phyloP scores from a whole-genome alignment of 2,329 filamentous ascomycete genomes.

The Didymella sp. region DNA sequence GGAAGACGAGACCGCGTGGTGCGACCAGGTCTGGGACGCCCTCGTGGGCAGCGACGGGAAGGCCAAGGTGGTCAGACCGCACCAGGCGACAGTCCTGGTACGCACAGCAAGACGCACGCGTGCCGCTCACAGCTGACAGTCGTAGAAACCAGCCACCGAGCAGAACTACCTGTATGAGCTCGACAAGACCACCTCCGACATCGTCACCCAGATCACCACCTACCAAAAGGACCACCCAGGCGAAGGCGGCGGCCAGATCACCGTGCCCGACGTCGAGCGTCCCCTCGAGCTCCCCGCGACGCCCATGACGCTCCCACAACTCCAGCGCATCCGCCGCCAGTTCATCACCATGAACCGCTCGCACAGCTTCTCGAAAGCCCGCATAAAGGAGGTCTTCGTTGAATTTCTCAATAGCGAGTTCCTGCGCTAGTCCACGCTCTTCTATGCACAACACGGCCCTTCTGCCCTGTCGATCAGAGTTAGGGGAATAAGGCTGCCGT shows the following conservation, averaged over 20 bases:
- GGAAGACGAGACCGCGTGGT: slow-evolving; percentile 74
- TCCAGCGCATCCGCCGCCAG: slow-evolving; percentile 78
- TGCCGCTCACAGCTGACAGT: slow-evolving; percentile 5
- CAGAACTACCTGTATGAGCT: slow-evolving; percentile 80
- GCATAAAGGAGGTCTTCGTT: slow-evolving; percentile 49
- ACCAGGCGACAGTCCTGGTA: slow-evolving; percentile 74
- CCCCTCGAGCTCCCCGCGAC: slow-evolving; percentile 70
- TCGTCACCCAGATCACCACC: slow-evolving; percentile 73
- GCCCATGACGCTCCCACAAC: slow-evolving; percentile 72
- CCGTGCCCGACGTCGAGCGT: slow-evolving; percentile 61
- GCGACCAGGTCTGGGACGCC: slow-evolving; percentile 76
- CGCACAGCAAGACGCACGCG: slow-evolving; percentile 13
- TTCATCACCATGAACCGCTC: slow-evolving; percentile 78
- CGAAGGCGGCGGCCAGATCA: slow-evolving; percentile 67
- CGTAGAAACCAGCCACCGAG: slow-evolving; percentile 64
- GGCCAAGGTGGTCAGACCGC: slow-evolving; percentile 72
- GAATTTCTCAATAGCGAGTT: slow-evolving; percentile 51
- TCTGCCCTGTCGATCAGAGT: not conserved
- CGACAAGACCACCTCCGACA: slow-evolving; percentile 78
- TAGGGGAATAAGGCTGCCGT: slow-evolving; percentile 4
- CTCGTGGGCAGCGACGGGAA: slow-evolving; percentile 67
- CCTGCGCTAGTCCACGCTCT: slow-evolving; percentile 31
- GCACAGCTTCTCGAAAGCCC: slow-evolving; percentile 57
- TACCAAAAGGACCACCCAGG: slow-evolving; percentile 69
- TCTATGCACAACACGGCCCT: not conserved